phyloP scores from a whole-genome alignment of 176 grass and related monocot species.

The Carex kokanica region DNA sequence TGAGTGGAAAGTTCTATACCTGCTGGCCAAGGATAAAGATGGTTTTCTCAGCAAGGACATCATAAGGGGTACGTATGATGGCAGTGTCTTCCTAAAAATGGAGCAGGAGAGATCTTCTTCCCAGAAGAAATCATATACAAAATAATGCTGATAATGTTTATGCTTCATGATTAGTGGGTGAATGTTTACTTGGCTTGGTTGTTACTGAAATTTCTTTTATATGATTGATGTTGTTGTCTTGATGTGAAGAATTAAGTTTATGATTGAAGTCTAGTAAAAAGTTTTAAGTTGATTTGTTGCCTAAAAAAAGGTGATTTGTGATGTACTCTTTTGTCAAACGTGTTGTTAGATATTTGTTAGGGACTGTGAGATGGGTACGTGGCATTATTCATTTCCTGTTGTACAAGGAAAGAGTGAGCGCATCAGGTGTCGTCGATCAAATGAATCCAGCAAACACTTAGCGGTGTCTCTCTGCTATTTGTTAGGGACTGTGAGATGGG shows the following conservation, averaged over 20 bases:
- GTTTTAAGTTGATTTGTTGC: background rate
- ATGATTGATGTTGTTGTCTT: background rate
- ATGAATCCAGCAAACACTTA: too few species aligned
- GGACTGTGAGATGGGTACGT: too few species aligned
- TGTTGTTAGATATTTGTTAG: too few species aligned
- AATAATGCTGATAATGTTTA: background rate
- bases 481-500: too few species aligned
- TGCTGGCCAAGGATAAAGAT: constrained; percentile 45
- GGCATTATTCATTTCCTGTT: too few species aligned
- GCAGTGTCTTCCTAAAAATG: constrained; percentile 46
- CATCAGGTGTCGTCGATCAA: too few species aligned
- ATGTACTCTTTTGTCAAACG: background rate
- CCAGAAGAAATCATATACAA: constrained; percentile 15
- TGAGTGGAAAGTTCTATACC: constrained; percentile 50
- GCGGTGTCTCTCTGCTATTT: too few species aligned
- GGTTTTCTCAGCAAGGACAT: constrained; percentile 57
- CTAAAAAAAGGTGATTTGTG: background rate
- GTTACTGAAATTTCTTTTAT: background rate
- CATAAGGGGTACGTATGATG: constrained; percentile 48
- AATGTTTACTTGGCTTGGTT: background rate
- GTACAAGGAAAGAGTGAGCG: too few species aligned
- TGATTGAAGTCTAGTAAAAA: background rate
- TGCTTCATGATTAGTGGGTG: background rate
- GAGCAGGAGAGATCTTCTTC: constrained; percentile 35
- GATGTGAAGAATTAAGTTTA: background rate